Evolutionary conservation across 805 yeast genomes (phyloP), one percentile per base, ranked within the genome.

Genomic region (Groenewaldozyma tartarivorans): DNA sequence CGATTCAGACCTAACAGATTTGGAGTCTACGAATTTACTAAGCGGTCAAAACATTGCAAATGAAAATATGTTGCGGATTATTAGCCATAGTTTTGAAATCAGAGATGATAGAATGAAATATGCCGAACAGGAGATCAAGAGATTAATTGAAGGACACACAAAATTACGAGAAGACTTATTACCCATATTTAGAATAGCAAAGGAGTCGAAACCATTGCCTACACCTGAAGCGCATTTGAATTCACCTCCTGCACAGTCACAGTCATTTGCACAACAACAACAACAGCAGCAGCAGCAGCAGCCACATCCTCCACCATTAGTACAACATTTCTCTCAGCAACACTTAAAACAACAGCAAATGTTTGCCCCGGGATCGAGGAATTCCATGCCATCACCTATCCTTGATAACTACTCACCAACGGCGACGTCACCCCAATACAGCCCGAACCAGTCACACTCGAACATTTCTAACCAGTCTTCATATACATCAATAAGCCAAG

Each of bases 201-300:
- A 81, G 51, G 87, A 81, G 36, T 47, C 56, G 61, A 73, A 47
- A 71, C 86, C 85, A 3, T 63, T 80, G 39, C 86, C 86, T 0
- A 74, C 81, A 0, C 86, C 74, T 1, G 56, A 72, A 56, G 48
- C 42, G 18, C 56, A 51, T 3, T 46, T 45, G 21, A 52, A 40
- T 2, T 44, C 65, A 9, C 53, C 66, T 1, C 56, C 59, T 2
- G 5, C 46, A 44, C n/a, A 43, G n/a, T n/a, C n/a, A n/a, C n/a
- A n/a, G n/a, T 44, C 26, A 33, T 36, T 17, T 29, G 35, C 30
- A 21, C 48, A 4, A 40, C 45, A 30, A 47, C 48, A 9, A 32
- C 45, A 4, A 42, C 40, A 15, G 15, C 46, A 26, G 27, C 39
- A 27, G 39, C 49, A 20, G 44, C 49, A 38, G 31, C 32, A 9